These are phyloP conservation scores for Daldinia concentrica DNA, from an alignment of 495 filamentous ascomycete species.

Conservation along the genomic window DNA sequence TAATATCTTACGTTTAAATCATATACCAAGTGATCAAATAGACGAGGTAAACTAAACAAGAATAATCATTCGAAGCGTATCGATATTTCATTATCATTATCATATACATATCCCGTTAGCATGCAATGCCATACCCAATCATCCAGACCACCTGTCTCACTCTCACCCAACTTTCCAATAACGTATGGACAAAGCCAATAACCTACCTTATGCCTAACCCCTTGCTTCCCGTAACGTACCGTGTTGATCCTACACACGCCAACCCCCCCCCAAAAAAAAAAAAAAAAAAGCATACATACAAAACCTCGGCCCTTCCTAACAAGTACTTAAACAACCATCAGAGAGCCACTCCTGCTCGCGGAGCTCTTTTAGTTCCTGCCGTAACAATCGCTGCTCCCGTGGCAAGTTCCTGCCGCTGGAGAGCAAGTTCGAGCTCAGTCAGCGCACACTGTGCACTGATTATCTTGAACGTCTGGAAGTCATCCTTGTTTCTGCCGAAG, in stretches of 20 bases:
- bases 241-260: background rate
- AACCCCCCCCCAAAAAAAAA: no score
- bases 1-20: no score
- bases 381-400: slow-evolving; percentile 23
- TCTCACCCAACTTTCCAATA: background rate
- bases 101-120: background rate
- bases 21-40: no score
- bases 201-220: background rate
- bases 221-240: background rate
- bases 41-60: background rate
- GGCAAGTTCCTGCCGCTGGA: slow-evolving; percentile 16
- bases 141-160: background rate
- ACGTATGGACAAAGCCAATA: background rate
- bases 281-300: background rate
- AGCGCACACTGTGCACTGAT: slow-evolving; percentile 52
- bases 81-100: background rate
- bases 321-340: background rate
- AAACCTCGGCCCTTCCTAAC: background rate
- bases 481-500: slow-evolving; percentile 19
- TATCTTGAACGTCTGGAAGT: slow-evolving; percentile 53
- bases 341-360: background rate
- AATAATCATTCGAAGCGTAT: background rate
- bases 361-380: background rate
- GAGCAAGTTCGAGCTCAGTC: slow-evolving; percentile 46
- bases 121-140: background rate